Evolutionary conservation across 2,329 filamentous ascomycete species (phyloP), one percentile per base, ranked within the genome.

Genomic region (Ophiostoma sp.): DNA sequence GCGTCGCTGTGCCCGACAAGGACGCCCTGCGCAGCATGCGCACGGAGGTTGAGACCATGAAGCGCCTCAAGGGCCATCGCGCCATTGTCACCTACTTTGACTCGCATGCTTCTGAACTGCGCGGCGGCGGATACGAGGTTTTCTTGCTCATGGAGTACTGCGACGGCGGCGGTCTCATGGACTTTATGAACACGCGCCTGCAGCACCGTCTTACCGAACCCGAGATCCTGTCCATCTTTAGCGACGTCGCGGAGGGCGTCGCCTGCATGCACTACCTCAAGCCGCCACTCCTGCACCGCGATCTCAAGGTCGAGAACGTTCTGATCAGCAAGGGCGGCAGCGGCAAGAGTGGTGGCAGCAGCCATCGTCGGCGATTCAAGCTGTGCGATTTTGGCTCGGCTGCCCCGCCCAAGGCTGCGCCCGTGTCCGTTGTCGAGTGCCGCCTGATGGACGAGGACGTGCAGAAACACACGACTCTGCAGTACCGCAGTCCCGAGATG

Each of bases 231-330:
- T 92, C 95, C 85, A 98, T 99, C 82, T 98, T 99, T 83, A 92
- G 92, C 70, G 96, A 99, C 81, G 93, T 98, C 72, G 93, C 95
- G 66, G 95, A 98, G 84, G 96, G 96, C 50, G 94, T 99, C 61
- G 96, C 96, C 39, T 97, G 94, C 81, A 99, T 99, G 96, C 96
- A 99, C 83, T 99, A 99, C 82, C 90, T 99, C 68, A 97, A 97
- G 83, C 96, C 96, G 5, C 91, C 96, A 69, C 84, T 99, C 72
- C 87, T 99, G 74, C 96, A 99, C 63, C 90, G 96, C 76, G 96
- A 99, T 82, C 85, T 99, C 76, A 99, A 99, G 84, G 95, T 99
- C 76, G 96, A 99, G 83, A 99, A 99, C 80, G 94, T 99, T 59
- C 87, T 99, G 73, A 99, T 99, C 76, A 92, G 91, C 64, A 85